These are phyloP conservation scores for Gossypioides kirkii DNA, from an alignment of 345 rosid genomes.

Conservation along the genomic window DNA sequence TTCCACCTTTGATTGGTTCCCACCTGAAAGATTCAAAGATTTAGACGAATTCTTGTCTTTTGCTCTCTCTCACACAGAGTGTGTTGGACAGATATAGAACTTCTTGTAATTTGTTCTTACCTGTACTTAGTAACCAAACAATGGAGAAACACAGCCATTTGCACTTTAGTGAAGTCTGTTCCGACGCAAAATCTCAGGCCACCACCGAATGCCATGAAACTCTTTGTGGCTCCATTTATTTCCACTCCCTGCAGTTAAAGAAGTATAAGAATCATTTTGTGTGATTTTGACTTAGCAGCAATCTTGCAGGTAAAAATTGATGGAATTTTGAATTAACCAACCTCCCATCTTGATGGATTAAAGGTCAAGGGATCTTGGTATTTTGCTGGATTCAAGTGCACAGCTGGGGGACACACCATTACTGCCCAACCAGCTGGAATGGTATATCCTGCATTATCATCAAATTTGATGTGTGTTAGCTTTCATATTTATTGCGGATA, in stretches of 20 bases:
- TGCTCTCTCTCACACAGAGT: not conserved
- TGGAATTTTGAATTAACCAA: conserved; percentile 24
- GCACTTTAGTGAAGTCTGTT: conserved; percentile 79
- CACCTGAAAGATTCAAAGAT: conserved; percentile 45
- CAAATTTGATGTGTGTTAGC: conserved; percentile 12
- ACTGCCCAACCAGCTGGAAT: conserved; percentile 94
- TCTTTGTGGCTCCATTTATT: conserved; percentile 50
- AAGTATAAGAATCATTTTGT: not conserved
- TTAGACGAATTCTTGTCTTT: conserved; percentile 13
- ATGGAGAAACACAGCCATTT: conserved; percentile 80
- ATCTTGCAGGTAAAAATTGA: conserved; percentile 1
- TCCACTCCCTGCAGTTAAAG: conserved; percentile 49
- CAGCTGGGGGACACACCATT: conserved; percentile 94
- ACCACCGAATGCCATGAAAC: conserved; percentile 94
- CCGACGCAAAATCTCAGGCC: conserved; percentile 98
- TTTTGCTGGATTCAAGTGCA: conserved; percentile 66
- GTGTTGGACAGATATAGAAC: not conserved
- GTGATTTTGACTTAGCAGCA: conserved; percentile 2
- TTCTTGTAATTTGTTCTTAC: conserved; percentile 26
- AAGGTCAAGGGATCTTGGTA: conserved; percentile 74
- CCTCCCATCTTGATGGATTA: conserved; percentile 93
- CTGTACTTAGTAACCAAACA: conserved; percentile 79
- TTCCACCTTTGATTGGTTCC: conserved; percentile 67
- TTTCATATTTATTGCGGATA: not conserved
- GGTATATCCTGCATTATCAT: conserved; percentile 58